Base-by-base conservation (phyloP, 306 rosid species). In the Mimosa pudica region DNA sequence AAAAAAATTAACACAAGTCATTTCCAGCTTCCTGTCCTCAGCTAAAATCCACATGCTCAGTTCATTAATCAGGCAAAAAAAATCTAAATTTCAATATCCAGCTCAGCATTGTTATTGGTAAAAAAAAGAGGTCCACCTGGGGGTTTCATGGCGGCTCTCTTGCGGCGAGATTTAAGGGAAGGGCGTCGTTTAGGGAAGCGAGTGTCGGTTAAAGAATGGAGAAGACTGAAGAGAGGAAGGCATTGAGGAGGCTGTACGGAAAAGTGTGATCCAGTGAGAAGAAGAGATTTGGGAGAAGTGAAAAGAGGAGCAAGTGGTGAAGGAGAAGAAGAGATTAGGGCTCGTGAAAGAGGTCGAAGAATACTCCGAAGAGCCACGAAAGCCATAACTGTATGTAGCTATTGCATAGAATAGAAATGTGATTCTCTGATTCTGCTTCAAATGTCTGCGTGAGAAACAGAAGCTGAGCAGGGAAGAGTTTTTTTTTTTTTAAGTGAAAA, bases 151-250 rank as follows among this genome's bases (percentile, higher is more conserved):
- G 84, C 71, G 54, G 94, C 89, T 81, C 98, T 88, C 83, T 91
- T 95, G 47, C 94, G 92, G 51, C 90, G 96, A 30, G 98, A 80
- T 76, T 85, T 89, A 74, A 82, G 83, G 2, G 81, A 64, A 41
- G 98, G 97, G 2, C 98, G 87, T 72, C 96, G 83, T 87, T 92
- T 94, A 2, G 98, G 98, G 69, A 84, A 84, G 46, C 92, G 92
- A 65, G 98, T 82, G 17, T 95, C 98, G 7, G 98, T 92, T 87
- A 95, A 89, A 86, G 92, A 89, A 85, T 89, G 89, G 18, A 92
- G 82, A 78, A 84, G 89, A 74, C 69, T 91, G 46, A 67, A 24
- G 46, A 84, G 30, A 70, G 87, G 86, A 77, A 81, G 35, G 91
- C 92, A 86, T 38, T 86, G 90, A 51, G 84, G 82, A 65, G 84